Base-by-base conservation (phyloP, 345 rosid species). In the Kandelia obovata region DNA sequence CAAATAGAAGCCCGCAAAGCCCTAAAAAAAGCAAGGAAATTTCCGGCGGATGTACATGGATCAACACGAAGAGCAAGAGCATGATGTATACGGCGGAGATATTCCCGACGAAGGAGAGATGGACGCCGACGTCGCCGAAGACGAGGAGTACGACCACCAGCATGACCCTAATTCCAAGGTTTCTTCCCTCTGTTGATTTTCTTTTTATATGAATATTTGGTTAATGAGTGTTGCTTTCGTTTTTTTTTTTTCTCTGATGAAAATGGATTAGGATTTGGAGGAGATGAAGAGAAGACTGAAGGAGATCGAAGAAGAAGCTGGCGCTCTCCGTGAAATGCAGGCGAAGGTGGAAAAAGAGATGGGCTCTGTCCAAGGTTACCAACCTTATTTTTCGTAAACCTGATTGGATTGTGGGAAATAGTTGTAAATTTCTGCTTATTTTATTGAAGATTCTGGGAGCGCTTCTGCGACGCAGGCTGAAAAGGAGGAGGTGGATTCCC, bases 281-380 rank as follows among this genome's bases (percentile, higher is more conserved):
- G 97, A 95, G 52, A 95, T 92, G 99, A 95, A 90, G 87, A 95
- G 82, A 76, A 85, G 99, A 65, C 83, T 95, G 67, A 92, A 87
- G 78, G 97, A 95, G 84, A 95, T 95, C 61, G 97, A 95, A 63
- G 97, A 95, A 66, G 99, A 95, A 83, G 97, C 99, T 34, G 88
- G 96, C 7, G 97, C 99, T 73, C 89, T 95, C 56, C 99, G 99
- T 25, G 97, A 95, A 79, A 88, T 95, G 97, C 99, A 95, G 84
- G 96, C 99, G 66, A 95, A 95, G 77, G 97, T 89, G 75, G 99
- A 95, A 92, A 92, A 95, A 71, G 99, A 95, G 84, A 92, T 95
- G 99, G 97, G 93, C 25, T 79, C 97, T 80, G 91, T 74, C 53
- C 99, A 88, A 92, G 99, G 97, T 91, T 37, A 19, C 65, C 19